Evolutionary conservation across 495 filamentous ascomycete species (phyloP).

Genomic region (Aspergillus nanangensis): DNA sequence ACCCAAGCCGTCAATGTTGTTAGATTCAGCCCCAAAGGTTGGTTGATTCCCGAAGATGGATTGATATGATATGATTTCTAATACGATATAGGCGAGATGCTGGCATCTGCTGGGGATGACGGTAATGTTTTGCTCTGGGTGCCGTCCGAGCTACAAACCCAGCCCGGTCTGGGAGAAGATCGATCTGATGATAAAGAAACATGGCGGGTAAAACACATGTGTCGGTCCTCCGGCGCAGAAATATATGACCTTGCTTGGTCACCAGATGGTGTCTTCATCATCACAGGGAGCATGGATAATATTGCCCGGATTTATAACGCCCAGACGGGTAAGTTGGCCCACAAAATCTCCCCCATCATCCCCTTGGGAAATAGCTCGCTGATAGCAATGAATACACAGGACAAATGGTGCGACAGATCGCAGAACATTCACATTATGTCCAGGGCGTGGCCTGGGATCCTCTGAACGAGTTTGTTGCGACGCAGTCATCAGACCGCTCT

Average conservation of each 20-base stretch:
- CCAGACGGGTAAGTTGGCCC: slow-evolving; percentile 78
- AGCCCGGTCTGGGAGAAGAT: slow-evolving; percentile 72
- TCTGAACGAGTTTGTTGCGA: slow-evolving; percentile 95
- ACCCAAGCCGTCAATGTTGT: slow-evolving; percentile 98
- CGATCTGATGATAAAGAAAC: slow-evolving; percentile 89
- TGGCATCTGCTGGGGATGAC: slow-evolving; percentile 94
- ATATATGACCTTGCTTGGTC: slow-evolving; percentile 99
- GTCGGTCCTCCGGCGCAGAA: slow-evolving; percentile 82
- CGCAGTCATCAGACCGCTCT: slow-evolving; percentile 95
- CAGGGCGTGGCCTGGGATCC: slow-evolving; percentile 99
- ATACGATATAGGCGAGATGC: slow-evolving; percentile 67
- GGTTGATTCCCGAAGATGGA: too few relatives aligned
- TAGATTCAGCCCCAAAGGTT: slow-evolving; percentile 90
- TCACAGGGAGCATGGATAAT: slow-evolving; percentile 99
- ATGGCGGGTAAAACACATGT: slow-evolving; percentile 98
- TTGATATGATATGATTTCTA: slow-evolving; percentile 23
- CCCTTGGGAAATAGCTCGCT: too few relatives aligned
- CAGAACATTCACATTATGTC: slow-evolving; percentile 98
- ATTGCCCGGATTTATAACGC: slow-evolving; percentile 96
- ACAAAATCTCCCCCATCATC: too few relatives aligned
- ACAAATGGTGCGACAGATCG: slow-evolving; percentile 89
- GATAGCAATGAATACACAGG: slow-evolving; percentile 47
- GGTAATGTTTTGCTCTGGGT: slow-evolving; percentile 96
- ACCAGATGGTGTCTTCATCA: slow-evolving; percentile 92
- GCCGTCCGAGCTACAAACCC: slow-evolving; percentile 68